Conservation (phyloP, 1,284 basidiomycete species). For the Trichosporon ovoides region DNA sequence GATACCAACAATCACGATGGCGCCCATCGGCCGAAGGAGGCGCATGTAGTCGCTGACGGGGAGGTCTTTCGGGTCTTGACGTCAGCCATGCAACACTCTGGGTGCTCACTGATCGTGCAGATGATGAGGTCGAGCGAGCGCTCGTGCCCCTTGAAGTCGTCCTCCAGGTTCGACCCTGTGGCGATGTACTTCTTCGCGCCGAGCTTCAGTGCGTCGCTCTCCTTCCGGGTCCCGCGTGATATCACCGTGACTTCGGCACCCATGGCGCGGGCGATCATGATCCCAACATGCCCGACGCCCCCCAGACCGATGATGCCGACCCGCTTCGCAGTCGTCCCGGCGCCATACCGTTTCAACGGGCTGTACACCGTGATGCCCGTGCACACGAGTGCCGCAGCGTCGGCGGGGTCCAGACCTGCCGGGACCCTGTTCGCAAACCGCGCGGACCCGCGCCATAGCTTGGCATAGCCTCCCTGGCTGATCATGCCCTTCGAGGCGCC, state of each 20-base stretch:
- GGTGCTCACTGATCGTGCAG: slow-evolving; percentile 42
- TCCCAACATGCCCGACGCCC: slow-evolving; percentile 46
- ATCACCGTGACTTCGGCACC: slow-evolving; percentile 59
- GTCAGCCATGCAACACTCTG: neutral
- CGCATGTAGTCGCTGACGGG: slow-evolving; percentile 40
- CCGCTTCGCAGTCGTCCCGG: slow-evolving; percentile 50
- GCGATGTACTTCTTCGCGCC: slow-evolving; percentile 48
- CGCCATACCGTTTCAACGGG: slow-evolving; percentile 52
- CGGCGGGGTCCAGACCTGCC: slow-evolving; percentile 54
- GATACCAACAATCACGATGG: slow-evolving; percentile 45
- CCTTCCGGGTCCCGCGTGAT: slow-evolving; percentile 51
- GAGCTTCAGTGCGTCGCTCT: slow-evolving; percentile 52
- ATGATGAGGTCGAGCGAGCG: slow-evolving; percentile 50
- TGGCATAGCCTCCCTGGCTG: slow-evolving; percentile 51
- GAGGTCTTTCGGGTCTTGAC: slow-evolving; percentile 8
- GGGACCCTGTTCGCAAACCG: slow-evolving; percentile 64
- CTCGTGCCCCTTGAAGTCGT: slow-evolving; percentile 32
- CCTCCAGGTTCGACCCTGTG: slow-evolving; percentile 29
- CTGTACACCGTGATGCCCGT: slow-evolving; percentile 50
- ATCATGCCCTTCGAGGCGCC: slow-evolving; percentile 26
- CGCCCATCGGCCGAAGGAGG: slow-evolving; percentile 45
- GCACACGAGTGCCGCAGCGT: slow-evolving; percentile 53
- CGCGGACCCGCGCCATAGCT: slow-evolving; percentile 42
- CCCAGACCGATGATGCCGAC: slow-evolving; percentile 53
- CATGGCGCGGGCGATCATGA: slow-evolving; percentile 52